Percentiles rank a stretch among this genome's conserved stretches.
These are phyloP conservation scores for Pyrus hybrid DNA, from an alignment of 331 rosid genomes.

Conservation along the genomic window DNA sequence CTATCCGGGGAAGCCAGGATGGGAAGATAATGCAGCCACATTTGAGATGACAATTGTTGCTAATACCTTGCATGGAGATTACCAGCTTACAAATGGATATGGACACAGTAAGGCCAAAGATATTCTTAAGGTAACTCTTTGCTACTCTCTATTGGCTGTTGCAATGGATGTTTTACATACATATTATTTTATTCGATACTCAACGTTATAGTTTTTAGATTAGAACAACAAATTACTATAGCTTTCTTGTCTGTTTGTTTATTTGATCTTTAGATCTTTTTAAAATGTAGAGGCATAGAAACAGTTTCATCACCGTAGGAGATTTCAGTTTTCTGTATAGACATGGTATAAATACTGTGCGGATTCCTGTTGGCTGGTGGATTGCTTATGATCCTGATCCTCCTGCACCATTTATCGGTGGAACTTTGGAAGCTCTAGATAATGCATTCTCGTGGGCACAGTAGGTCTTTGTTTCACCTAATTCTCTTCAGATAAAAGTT, in stretches of 20 bases:
- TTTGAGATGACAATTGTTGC: conserved; percentile 59
- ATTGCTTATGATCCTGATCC: conserved; percentile 96
- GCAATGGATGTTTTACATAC: background rate
- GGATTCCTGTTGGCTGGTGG: conserved; percentile 99
- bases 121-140: conserved; percentile 53
- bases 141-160: background rate
- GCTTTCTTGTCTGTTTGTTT: background rate
- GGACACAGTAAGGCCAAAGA: conserved; percentile 51
- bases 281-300: conserved; percentile 79
- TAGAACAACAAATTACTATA: no score
- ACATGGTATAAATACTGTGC: conserved; percentile 86
- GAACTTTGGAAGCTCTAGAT: conserved; percentile 82
- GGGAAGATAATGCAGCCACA: conserved; percentile 82
- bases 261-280: conserved; percentile 19
- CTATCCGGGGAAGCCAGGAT: conserved; percentile 73
- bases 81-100: conserved; percentile 87
- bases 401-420: conserved; percentile 81
- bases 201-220: background rate
- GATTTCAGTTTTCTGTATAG: conserved; percentile 77
- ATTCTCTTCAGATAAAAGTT: conserved; percentile 11
- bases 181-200: no score
- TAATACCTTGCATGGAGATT: conserved; percentile 77
- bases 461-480: conserved; percentile 47
- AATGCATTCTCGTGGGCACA: conserved; percentile 95
- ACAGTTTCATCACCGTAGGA: conserved; percentile 60